Evolutionary conservation across 148 eudicot species (phyloP).

Genomic region (Diospyros lotus): DNA sequence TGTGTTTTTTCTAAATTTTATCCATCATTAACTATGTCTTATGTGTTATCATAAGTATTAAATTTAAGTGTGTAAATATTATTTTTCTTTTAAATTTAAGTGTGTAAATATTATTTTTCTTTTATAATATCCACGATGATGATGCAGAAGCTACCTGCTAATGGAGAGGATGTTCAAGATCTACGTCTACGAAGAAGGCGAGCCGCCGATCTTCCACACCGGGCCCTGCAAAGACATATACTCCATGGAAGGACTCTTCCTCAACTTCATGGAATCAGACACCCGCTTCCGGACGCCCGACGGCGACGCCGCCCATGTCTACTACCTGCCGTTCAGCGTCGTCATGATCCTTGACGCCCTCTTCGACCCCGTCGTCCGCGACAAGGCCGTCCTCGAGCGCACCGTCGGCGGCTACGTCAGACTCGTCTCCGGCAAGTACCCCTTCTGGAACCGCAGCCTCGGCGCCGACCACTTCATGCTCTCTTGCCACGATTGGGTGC

Average conservation of each 20-base stretch:
- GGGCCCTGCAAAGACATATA: slow-evolving; percentile 61
- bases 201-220: slow-evolving; percentile 63
- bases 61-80: no score
- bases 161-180: slow-evolving; percentile 70
- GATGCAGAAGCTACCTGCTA: slow-evolving; percentile 41
- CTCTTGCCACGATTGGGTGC: slow-evolving; percentile 83
- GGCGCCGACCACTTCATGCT: slow-evolving; percentile 85
- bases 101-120: no score
- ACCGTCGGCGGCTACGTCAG: slow-evolving; percentile 45
- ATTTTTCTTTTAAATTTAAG: no score
- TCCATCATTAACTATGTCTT: no score
- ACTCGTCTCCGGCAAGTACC: slow-evolving; percentile 48
- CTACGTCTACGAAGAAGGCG: slow-evolving; percentile 66
- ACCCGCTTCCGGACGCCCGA: slow-evolving; percentile 30
- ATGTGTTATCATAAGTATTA: no score
- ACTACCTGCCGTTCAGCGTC: slow-evolving; percentile 69
- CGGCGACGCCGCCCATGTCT: slow-evolving; percentile 53
- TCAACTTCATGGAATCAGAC: slow-evolving; percentile 35
- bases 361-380: slow-evolving; percentile 39
- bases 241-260: slow-evolving; percentile 62
- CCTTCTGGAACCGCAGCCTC: slow-evolving; percentile 62
- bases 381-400: slow-evolving; percentile 42
- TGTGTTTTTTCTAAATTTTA: no score
- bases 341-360: slow-evolving; percentile 52
- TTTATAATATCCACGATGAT: no score